Conservation (phyloP, 495 filamentous ascomycete genomes). For the Penicillium simplicissimum region DNA sequence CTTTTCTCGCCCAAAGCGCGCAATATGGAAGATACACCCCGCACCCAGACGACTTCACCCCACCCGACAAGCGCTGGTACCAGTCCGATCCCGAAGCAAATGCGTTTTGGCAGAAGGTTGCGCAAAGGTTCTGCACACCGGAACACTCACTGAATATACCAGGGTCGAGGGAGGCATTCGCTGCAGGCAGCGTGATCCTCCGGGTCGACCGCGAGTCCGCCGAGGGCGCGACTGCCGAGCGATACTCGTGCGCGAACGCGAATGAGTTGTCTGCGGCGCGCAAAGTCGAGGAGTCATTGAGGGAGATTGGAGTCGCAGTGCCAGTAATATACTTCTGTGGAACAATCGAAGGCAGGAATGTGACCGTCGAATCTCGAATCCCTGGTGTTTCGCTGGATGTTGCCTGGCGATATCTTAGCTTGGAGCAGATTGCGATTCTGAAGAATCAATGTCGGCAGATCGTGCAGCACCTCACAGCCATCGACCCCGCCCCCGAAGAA, state of each 20-base stretch:
- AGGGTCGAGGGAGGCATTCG: conserved; percentile 38
- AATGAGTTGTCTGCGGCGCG: conserved; percentile 43
- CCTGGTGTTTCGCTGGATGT: conserved; percentile 47
- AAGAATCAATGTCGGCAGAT: conserved; percentile 43
- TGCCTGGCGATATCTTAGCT: conserved; percentile 42
- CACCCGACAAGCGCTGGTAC: conserved; percentile 39
- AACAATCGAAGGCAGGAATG: conserved; percentile 41
- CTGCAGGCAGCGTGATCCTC: conserved; percentile 43
- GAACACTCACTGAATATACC: conserved; percentile 40
- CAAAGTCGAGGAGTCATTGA: conserved; percentile 40
- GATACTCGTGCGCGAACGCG: conserved; percentile 60
- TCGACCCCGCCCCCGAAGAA: conserved; percentile 27
- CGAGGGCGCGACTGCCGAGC: conserved; percentile 27
- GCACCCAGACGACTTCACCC: conserved; percentile 41
- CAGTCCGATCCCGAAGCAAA: conserved; percentile 31
- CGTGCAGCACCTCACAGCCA: conserved; percentile 28
- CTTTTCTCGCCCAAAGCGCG: conserved; percentile 36
- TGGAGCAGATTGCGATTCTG: conserved; percentile 33
- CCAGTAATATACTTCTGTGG: conserved; percentile 44
- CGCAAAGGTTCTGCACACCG: conserved; percentile 32
- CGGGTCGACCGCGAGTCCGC: conserved; percentile 37
- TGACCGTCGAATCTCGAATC: conserved; percentile 45
- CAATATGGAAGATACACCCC: conserved; percentile 48
- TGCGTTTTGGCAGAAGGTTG: conserved; percentile 40
- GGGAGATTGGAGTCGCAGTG: conserved; percentile 37